phyloP scores from a whole-genome alignment of 768 basidiomycete genomes.

The Daedaleopsis sinensis region DNA sequence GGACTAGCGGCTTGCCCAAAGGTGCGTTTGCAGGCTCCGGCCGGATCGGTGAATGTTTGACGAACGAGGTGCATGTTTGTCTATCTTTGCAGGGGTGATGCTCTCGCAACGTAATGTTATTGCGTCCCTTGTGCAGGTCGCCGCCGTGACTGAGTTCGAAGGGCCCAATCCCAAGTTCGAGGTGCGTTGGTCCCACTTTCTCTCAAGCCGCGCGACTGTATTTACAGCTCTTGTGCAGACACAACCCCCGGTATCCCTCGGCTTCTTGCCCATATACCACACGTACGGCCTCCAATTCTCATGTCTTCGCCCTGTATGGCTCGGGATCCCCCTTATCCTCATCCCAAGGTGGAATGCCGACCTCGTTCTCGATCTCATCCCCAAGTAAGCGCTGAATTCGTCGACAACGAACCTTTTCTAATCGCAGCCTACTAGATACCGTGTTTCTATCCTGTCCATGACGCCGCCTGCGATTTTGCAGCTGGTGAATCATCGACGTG shows the following conservation, averaged over 20 bases:
- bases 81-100: constrained; percentile 28
- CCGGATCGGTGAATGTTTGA: not conserved
- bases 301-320: constrained; percentile 49
- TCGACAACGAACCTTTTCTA: not conserved
- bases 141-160: not conserved
- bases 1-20: constrained; percentile 78
- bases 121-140: constrained; percentile 19
- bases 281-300: constrained; percentile 60
- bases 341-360: constrained; percentile 65
- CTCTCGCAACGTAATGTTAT: constrained; percentile 30
- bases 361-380: constrained; percentile 51
- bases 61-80: not conserved
- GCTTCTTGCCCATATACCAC: constrained; percentile 71
- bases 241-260: constrained; percentile 48
- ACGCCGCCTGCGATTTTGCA: constrained; percentile 72
- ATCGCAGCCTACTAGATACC: constrained; percentile 45
- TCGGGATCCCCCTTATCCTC: constrained; percentile 52
- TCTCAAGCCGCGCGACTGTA: not conserved
- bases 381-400: constrained; percentile 48
- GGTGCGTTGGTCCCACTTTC: not conserved
- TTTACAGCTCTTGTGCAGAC: not conserved
- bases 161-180: not conserved
- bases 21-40: constrained; percentile 38
- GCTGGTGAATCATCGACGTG: constrained; percentile 54
- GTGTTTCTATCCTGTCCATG: constrained; percentile 49